phyloP scores from a whole-genome alignment of 2,329 filamentous ascomycete species.

The Massarina eburnea region DNA sequence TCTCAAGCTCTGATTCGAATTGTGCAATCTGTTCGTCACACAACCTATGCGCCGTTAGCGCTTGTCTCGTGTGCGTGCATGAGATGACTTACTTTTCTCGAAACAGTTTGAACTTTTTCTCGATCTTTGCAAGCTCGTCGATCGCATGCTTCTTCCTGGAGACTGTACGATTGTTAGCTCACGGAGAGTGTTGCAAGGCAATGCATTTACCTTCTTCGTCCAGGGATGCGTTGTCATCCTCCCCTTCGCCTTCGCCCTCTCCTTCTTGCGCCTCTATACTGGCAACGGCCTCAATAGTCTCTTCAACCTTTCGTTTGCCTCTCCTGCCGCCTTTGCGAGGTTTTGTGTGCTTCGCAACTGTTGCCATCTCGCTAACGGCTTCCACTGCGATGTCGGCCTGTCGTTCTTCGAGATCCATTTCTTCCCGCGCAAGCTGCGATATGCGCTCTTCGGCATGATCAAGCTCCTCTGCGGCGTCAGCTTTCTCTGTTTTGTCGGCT shows the following conservation, averaged over 20 bases:
- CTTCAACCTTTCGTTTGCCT: conserved; percentile 58
- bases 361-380: conserved; percentile 34
- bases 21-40: conserved; percentile 86
- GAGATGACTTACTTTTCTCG: conserved; percentile 67
- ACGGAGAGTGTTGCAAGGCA: neutral
- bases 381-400: conserved; percentile 38
- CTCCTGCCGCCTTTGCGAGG: conserved; percentile 40
- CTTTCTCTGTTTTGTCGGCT: conserved; percentile 29
- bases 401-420: conserved; percentile 36
- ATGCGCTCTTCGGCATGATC: conserved; percentile 47
- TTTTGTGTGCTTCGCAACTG: conserved; percentile 40
- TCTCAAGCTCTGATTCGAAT: conserved; percentile 68
- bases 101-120: conserved; percentile 85
- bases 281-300: conserved; percentile 46
- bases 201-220: conserved; percentile 41
- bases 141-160: conserved; percentile 78
- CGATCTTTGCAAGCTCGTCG: conserved; percentile 76
- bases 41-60: conserved; percentile 58
- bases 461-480: conserved; percentile 54
- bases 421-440: conserved; percentile 33
- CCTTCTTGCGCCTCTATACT: conserved; percentile 67
- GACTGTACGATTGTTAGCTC: conserved; percentile 51
- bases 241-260: conserved; percentile 51
- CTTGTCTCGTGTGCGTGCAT: conserved; percentile 3
- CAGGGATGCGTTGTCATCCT: conserved; percentile 36